These are phyloP conservation scores for Blakeslea trispora DNA, from an alignment of 371 early-diverging fungal genomes.

Conservation along the genomic window DNA sequence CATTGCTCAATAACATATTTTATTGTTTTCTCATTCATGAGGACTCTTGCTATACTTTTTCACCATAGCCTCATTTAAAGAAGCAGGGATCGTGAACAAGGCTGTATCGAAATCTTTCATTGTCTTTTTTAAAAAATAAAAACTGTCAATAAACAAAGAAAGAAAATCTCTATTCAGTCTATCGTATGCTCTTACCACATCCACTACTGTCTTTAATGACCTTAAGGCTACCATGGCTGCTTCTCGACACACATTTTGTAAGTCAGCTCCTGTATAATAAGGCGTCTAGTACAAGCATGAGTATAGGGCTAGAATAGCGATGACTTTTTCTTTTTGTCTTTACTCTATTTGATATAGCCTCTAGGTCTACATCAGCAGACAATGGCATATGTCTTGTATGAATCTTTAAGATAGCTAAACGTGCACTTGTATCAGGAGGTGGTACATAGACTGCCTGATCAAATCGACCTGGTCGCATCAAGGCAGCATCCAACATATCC, in stretches of 20 bases:
- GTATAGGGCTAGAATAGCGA: not conserved
- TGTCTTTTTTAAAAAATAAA: slow-evolving; percentile 6
- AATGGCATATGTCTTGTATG: slow-evolving; percentile 84
- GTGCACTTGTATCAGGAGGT: slow-evolving; percentile 82
- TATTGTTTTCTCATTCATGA: slow-evolving; percentile 6
- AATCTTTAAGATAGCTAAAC: slow-evolving; percentile 84
- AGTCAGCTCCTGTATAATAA: slow-evolving; percentile 96
- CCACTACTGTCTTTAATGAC: slow-evolving; percentile 37
- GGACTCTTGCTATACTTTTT: slow-evolving; percentile 23
- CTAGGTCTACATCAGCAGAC: slow-evolving; percentile 69
- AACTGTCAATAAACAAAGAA: not conserved
- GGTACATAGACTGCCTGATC: slow-evolving; percentile 92
- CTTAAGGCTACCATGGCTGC: slow-evolving; percentile 89
- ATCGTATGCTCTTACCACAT: slow-evolving; percentile 59
- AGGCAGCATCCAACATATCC: slow-evolving; percentile 93
- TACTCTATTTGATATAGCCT: slow-evolving; percentile 61
- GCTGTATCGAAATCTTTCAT: slow-evolving; percentile 23
- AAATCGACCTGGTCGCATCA: slow-evolving; percentile 95
- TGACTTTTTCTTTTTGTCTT: not conserved
- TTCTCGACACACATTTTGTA: slow-evolving; percentile 95
- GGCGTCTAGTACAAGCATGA: slow-evolving; percentile 65
- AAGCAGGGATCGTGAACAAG: slow-evolving; percentile 21
- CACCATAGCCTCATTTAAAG: slow-evolving; percentile 18
- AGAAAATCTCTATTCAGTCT: not conserved
- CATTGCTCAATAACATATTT: too few relatives aligned